Evolutionary conservation across 306 rosid species (phyloP).

Genomic region (Cicer bijugum): DNA sequence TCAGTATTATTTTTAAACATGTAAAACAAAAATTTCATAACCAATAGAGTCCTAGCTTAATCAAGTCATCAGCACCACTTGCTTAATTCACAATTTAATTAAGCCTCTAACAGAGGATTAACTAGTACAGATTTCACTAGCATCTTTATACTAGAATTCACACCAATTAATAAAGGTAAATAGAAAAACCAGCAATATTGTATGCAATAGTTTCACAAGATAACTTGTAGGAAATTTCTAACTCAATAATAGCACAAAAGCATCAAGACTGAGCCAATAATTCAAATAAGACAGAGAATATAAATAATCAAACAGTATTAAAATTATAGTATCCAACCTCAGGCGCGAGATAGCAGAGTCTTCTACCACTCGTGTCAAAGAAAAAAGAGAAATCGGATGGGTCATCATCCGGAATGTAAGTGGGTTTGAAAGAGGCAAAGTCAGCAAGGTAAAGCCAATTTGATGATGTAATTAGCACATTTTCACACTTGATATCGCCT

Average conservation of each 20-base stretch:
- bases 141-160: slow-evolving; percentile 23
- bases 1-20: background rate
- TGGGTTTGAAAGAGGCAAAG: slow-evolving; percentile 93
- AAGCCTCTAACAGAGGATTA: slow-evolving; percentile 28
- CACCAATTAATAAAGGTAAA: background rate
- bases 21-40: background rate
- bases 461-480: slow-evolving; percentile 90
- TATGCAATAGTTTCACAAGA: slow-evolving; percentile 22
- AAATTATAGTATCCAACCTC: slow-evolving; percentile 60
- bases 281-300: slow-evolving; percentile 21
- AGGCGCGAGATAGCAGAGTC: slow-evolving; percentile 97
- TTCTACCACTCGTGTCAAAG: slow-evolving; percentile 97
- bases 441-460: slow-evolving; percentile 98
- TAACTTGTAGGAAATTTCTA: slow-evolving; percentile 23
- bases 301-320: slow-evolving; percentile 27
- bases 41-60: slow-evolving; percentile 1
- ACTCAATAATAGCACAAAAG: slow-evolving; percentile 12
- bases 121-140: slow-evolving; percentile 2
- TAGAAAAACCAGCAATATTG: slow-evolving; percentile 17
- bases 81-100: slow-evolving; percentile 17
- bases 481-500: slow-evolving; percentile 98
- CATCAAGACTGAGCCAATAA: slow-evolving; percentile 20
- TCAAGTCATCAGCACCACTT: slow-evolving; percentile 6
- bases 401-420: slow-evolving; percentile 91
- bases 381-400: slow-evolving; percentile 96